phyloP scores from a whole-genome alignment of 2,329 filamentous ascomycete genomes.

The Cladosporium sp. region DNA sequence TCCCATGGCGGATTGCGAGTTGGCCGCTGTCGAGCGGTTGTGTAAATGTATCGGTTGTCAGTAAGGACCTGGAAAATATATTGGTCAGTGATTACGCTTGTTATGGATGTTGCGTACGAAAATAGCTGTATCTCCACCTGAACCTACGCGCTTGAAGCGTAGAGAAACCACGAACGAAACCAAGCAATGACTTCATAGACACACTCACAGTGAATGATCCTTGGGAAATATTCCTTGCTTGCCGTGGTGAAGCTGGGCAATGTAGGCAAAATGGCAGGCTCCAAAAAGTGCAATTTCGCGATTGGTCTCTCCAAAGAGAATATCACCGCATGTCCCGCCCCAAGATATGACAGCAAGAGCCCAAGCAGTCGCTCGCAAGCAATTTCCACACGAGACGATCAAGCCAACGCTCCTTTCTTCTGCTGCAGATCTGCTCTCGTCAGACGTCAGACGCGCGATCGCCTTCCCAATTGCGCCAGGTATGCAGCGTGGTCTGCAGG shows the following conservation, averaged over 20 bases:
- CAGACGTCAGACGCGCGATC: conserved; percentile 8
- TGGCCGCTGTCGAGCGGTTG: background rate
- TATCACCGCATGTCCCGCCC: conserved; percentile 10
- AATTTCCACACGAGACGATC: conserved; percentile 2
- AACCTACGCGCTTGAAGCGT: too few species aligned
- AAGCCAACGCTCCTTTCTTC: conserved; percentile 5
- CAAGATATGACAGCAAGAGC: background rate
- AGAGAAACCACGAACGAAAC: background rate
- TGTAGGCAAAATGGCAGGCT: background rate
- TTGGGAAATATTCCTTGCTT: background rate
- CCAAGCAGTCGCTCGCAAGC: background rate
- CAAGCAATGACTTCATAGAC: background rate
- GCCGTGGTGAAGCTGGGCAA: background rate
- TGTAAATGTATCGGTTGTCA: background rate
- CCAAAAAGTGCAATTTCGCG: background rate
- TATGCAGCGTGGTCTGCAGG: conserved; percentile 7
- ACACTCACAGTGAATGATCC: background rate
- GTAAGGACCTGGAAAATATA: conserved; percentile 1
- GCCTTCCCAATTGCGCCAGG: conserved; percentile 1
- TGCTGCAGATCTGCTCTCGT: background rate
- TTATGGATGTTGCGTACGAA: background rate
- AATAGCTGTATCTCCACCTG: too few species aligned
- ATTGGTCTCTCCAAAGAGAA: background rate
- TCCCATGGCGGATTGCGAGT: conserved; percentile 60
- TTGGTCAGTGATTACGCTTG: background rate